Percentiles rank a stretch among this genome's conserved stretches.
Conservation (phyloP, 805 yeast genomes). For the Lipomyces kockii region DNA sequence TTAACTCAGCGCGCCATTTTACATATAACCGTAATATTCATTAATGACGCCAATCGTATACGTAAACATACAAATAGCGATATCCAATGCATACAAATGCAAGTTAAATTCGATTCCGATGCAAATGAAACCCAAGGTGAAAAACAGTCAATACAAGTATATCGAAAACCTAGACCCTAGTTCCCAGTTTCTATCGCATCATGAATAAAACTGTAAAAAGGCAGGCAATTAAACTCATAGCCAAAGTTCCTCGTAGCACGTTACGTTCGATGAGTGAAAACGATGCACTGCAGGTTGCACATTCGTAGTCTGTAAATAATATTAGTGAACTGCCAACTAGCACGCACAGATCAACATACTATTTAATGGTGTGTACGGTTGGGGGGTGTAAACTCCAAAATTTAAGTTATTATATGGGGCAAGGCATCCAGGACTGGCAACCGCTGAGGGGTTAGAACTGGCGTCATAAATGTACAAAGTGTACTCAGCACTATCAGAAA, state of each 20-base stretch:
- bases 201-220: conserved; percentile 19
- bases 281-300: conserved; percentile 28
- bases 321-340: not conserved
- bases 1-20: not conserved
- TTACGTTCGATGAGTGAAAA: conserved; percentile 18
- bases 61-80: not conserved
- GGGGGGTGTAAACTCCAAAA: conserved; percentile 49
- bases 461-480: conserved; percentile 48
- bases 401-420: conserved; percentile 40
- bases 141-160: not conserved
- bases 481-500: conserved; percentile 44
- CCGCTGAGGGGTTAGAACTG: conserved; percentile 38
- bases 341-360: conserved; percentile 6
- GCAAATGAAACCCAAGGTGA: not conserved
- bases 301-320: conserved; percentile 15
- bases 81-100: not conserved
- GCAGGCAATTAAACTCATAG: conserved; percentile 13
- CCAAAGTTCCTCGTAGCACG: conserved; percentile 18
- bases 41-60: not conserved
- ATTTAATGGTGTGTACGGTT: conserved; percentile 43
- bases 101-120: not conserved
- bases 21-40: not conserved
- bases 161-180: not conserved
- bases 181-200: conserved; percentile 10
- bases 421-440: conserved; percentile 46